phyloP scores from a whole-genome alignment of 768 basidiomycete genomes.

The Lactarius sp. region DNA sequence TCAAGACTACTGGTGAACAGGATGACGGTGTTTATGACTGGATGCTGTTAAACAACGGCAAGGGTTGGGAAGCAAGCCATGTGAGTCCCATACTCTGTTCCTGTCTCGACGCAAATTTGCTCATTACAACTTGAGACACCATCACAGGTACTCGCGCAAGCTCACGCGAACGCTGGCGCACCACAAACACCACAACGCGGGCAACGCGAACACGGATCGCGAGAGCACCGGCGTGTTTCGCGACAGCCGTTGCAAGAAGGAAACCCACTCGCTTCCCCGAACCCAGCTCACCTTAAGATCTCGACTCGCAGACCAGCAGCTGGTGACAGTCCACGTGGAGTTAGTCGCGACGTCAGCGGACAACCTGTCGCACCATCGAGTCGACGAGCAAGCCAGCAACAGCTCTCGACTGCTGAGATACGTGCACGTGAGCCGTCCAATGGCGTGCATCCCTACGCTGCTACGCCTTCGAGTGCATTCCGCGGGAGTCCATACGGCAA shows the following conservation, averaged over 20 bases:
- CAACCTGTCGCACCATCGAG: slow-evolving; percentile 64
- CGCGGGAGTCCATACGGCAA: slow-evolving; percentile 53
- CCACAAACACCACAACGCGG: slow-evolving; percentile 56
- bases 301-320: slow-evolving; percentile 43
- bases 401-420: slow-evolving; percentile 28
- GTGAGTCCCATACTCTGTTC: slow-evolving; percentile 43
- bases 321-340: slow-evolving; percentile 49
- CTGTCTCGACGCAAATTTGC: neutral
- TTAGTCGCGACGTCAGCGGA: slow-evolving; percentile 47
- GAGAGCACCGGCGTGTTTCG: slow-evolving; percentile 45
- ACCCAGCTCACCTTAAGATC: slow-evolving; percentile 61
- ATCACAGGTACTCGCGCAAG: slow-evolving; percentile 42
- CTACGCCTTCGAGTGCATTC: slow-evolving; percentile 54
- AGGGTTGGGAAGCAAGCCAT: slow-evolving; percentile 90
- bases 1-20: slow-evolving; percentile 80
- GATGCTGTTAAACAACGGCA: slow-evolving; percentile 92
- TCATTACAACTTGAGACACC: slow-evolving; percentile 35
- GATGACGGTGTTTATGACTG: slow-evolving; percentile 95
- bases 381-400: slow-evolving; percentile 64
- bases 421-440: slow-evolving; percentile 43
- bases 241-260: slow-evolving; percentile 51
- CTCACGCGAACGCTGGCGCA: slow-evolving; percentile 51
- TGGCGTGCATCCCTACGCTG: slow-evolving; percentile 61
- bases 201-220: slow-evolving; percentile 46
- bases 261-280: slow-evolving; percentile 56